Evolutionary conservation across 2,329 filamentous ascomycete genomes (phyloP), one percentile per base, ranked within the genome.

Genomic region (Onygenales sp.): DNA sequence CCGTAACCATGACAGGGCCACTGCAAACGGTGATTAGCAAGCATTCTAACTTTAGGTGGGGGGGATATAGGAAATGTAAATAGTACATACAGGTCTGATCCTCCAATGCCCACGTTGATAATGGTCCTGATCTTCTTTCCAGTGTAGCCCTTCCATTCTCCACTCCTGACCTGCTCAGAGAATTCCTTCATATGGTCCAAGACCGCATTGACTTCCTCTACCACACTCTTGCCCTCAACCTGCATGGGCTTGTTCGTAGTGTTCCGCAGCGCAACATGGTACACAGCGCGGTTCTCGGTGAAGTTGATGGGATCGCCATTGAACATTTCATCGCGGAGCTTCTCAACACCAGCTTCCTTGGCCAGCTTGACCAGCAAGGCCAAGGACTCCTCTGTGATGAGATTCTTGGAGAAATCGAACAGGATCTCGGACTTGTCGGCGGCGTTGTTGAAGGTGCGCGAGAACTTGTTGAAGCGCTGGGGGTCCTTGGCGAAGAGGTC

Each of bases 361-460:
- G 93, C 93, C 32, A 98, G 84, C 77, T 95, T 85, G 64, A 94
- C 79, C 52, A 98, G 82, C 49, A 95, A 80, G 60, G 86, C 79
- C 50, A 97, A 78, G 4, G 92, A 97, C 75, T 97, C 91, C 63
- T 95, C 88, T 58, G 87, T 93, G 65, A 97, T 72, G 73, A 98
- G 91, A 82, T 98, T 98, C 84, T 98, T 98, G 78, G 87, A 93
- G 77, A 95, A 98, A 75, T 98, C 93, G 74, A 97, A 98, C 59
- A 98, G 82, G 66, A 94, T 93, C 60, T 96, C 89, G 62, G 83
- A 85, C 66, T 80, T 80, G 66, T 94, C 88, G 61, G 87, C 85
- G 51, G 81, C 72, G 73, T 89, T 91, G 64, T 81, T 77, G 74
- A 97, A 95, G 66, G 82, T 89, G 70, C 85, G 87, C 69, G 84